Conservation (phyloP, 2,329 filamentous ascomycete genomes). For the Colletotrichum musae region DNA sequence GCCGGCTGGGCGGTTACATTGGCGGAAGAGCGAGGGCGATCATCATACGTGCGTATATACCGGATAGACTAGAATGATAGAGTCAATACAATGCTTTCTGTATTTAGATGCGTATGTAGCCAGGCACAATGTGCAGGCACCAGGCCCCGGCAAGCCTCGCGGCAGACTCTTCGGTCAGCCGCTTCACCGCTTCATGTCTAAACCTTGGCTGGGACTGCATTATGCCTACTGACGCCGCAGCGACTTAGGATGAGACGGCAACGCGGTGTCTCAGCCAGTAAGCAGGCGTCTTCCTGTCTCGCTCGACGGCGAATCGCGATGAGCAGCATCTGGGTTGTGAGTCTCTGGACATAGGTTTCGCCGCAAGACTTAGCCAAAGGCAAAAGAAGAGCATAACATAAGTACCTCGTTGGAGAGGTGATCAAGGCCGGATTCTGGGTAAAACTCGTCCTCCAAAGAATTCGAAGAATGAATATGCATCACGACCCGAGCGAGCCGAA, state of each 20-base stretch:
- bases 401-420: no score
- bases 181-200: constrained; percentile 36
- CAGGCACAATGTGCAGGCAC: constrained; percentile 23
- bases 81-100: constrained; percentile 2
- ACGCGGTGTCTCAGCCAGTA: constrained; percentile 9
- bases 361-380: no score
- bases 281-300: neutral
- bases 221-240: constrained; percentile 18
- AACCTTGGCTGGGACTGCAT: constrained; percentile 39
- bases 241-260: constrained; percentile 5
- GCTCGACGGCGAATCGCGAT: no score
- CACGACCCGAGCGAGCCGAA: no score
- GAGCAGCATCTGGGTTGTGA: no score
- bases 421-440: no score
- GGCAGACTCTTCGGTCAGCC: constrained; percentile 11
- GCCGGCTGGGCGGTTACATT: constrained; percentile 7
- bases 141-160: constrained; percentile 30
- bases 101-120: no score
- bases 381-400: no score
- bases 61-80: constrained; percentile 13
- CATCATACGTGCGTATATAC: constrained; percentile 12
- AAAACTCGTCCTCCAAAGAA: no score
- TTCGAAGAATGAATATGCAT: no score
- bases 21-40: constrained; percentile 10
- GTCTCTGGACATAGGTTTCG: no score